Conservation (phyloP, 257 asterid species). For the Gynochthodes officinalis region DNA sequence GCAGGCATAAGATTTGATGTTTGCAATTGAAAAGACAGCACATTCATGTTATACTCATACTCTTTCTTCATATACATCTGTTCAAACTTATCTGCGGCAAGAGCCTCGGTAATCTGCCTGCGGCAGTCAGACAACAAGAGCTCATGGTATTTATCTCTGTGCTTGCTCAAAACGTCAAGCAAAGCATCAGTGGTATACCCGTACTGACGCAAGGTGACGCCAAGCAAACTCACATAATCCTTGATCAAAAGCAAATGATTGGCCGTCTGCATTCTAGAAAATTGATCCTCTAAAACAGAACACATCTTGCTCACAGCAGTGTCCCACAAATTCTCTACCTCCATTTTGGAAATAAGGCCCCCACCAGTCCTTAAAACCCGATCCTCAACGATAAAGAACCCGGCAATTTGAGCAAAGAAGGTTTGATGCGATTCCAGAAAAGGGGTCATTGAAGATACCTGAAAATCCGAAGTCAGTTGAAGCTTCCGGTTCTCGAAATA, state of each 20-base stretch:
- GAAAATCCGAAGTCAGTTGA: conserved; percentile 94
- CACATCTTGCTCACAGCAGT: conserved; percentile 97
- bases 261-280: conserved; percentile 97
- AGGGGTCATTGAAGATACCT: conserved; percentile 97
- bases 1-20: conserved; percentile 95
- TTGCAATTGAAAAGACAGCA: conserved; percentile 87
- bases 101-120: conserved; percentile 81
- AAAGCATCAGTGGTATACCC: conserved; percentile 89
- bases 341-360: conserved; percentile 72
- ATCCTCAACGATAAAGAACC: conserved; percentile 93
- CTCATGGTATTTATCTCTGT: conserved; percentile 93
- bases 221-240: conserved; percentile 95
- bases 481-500: conserved; percentile 91
- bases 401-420: conserved; percentile 96
- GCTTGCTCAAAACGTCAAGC: conserved; percentile 92
- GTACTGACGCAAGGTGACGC: conserved; percentile 81
- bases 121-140: conserved; percentile 84
- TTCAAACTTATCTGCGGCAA: conserved; percentile 88
- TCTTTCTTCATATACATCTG: conserved; percentile 99
- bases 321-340: conserved; percentile 96
- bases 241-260: conserved; percentile 92
- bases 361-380: conserved; percentile 92
- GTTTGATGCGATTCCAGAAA: conserved; percentile 94
- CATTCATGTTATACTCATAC: conserved; percentile 89
- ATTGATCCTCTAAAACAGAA: conserved; percentile 94